Percentiles rank a stretch among this genome's conserved stretches.
phyloP scores from a whole-genome alignment of 345 rosid genomes.

The Eucalyptus curtisii region DNA sequence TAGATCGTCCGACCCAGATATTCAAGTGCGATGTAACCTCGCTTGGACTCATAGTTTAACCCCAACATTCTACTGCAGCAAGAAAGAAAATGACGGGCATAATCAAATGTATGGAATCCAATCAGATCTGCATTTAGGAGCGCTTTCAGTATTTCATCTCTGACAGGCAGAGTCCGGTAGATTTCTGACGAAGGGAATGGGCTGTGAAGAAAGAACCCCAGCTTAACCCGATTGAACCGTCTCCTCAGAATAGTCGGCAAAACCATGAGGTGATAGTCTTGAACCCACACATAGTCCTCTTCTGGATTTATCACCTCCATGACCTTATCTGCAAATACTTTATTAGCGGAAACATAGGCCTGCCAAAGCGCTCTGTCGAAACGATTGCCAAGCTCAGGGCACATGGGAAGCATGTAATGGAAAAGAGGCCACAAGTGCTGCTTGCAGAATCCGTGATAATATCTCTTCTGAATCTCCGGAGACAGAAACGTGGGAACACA shows the following conservation, averaged over 20 bases:
- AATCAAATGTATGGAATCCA: slow-evolving; percentile 39
- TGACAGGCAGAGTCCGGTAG: slow-evolving; percentile 26
- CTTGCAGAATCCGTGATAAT: slow-evolving; percentile 33
- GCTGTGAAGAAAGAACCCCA: slow-evolving; percentile 40
- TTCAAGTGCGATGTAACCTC: slow-evolving; percentile 32
- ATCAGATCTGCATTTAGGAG: slow-evolving; percentile 31
- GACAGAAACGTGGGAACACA: slow-evolving; percentile 36
- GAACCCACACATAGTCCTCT: slow-evolving; percentile 33
- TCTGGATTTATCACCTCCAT: slow-evolving; percentile 30
- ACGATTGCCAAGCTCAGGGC: slow-evolving; percentile 17
- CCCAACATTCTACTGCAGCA: slow-evolving; percentile 41
- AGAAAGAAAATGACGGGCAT: slow-evolving; percentile 38
- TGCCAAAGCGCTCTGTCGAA: slow-evolving; percentile 27
- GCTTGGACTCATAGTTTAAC: slow-evolving; percentile 27
- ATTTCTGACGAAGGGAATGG: slow-evolving; percentile 41
- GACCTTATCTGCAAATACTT: slow-evolving; percentile 30
- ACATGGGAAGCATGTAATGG: slow-evolving; percentile 36
- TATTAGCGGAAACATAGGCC: slow-evolving; percentile 29
- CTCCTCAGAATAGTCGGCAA: slow-evolving; percentile 33
- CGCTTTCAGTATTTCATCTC: slow-evolving; percentile 27
- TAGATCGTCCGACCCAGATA: slow-evolving; percentile 30
- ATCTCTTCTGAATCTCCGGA: slow-evolving; percentile 16
- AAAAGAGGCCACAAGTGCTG: slow-evolving; percentile 43
- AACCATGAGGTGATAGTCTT: slow-evolving; percentile 39
- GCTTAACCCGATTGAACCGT: slow-evolving; percentile 19